phyloP scores from a whole-genome alignment of 1,284 basidiomycete species.

The Rhodotorula sp. region DNA sequence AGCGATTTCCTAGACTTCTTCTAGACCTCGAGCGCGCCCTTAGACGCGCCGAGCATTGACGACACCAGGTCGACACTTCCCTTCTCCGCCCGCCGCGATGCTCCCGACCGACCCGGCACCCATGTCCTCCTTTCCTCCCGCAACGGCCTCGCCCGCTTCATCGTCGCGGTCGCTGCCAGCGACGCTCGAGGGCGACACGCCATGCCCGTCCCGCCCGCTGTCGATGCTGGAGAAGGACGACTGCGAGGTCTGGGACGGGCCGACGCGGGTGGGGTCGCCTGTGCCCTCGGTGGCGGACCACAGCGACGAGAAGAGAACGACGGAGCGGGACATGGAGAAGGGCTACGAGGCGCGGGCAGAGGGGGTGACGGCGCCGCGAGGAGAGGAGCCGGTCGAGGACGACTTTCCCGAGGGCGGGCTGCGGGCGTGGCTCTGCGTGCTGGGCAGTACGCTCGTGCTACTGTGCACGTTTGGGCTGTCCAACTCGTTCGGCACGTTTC shows the following conservation, averaged over 20 bases:
- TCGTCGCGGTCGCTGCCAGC: neutral
- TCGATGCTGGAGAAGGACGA: neutral
- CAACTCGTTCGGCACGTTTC: constrained; percentile 29
- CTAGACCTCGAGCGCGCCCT: no score
- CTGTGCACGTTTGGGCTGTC: constrained; percentile 24
- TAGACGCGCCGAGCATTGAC: no score
- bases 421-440: constrained; percentile 24
- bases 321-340: neutral
- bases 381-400: neutral
- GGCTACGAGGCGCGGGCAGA: neutral
- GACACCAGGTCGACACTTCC: no score
- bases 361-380: no score
- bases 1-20: no score
- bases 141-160: neutral
- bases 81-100: no score
- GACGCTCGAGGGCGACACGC: neutral
- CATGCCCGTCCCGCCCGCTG: neutral
- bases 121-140: constrained; percentile 4
- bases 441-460: constrained; percentile 23
- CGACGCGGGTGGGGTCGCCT: constrained; percentile 25
- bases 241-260: constrained; percentile 6
- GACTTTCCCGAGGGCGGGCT: constrained; percentile 31
- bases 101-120: neutral
- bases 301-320: neutral
- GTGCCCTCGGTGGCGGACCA: neutral